Percentiles rank a stretch among this genome's conserved stretches.
These are phyloP conservation scores for Arachnopeziza araneosa DNA, from an alignment of 2,329 filamentous ascomycete species.

Conservation along the genomic window DNA sequence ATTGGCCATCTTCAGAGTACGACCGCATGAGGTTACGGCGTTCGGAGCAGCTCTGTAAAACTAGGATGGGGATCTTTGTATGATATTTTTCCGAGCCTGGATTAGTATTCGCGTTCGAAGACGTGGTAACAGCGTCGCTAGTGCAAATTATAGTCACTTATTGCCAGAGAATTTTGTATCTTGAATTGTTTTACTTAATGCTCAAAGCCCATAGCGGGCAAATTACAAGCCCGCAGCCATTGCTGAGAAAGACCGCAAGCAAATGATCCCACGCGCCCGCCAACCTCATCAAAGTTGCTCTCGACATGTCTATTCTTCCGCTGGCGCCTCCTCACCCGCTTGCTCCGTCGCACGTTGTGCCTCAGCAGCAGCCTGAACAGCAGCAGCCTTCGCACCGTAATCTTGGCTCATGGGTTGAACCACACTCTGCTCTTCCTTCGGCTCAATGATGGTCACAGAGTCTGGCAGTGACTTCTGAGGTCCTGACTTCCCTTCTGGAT, in stretches of 20 bases:
- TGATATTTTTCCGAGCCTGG: slow-evolving; percentile 17
- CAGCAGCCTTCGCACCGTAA: slow-evolving; percentile 88
- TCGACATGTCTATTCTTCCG: slow-evolving; percentile 29
- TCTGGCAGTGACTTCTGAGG: slow-evolving; percentile 97
- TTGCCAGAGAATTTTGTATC: neutral
- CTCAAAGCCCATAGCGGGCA: slow-evolving; percentile 2
- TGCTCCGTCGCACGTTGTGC: slow-evolving; percentile 50
- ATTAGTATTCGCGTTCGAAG: slow-evolving; percentile 5
- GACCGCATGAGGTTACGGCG: slow-evolving; percentile 23
- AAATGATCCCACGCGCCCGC: slow-evolving; percentile 30
- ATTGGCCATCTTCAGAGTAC: slow-evolving; percentile 14
- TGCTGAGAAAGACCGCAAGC: slow-evolving; percentile 25
- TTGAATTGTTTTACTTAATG: neutral
- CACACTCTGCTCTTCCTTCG: slow-evolving; percentile 97
- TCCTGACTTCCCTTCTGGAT: slow-evolving; percentile 98
- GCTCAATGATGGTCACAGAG: slow-evolving; percentile 99
- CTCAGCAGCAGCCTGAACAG: slow-evolving; percentile 62
- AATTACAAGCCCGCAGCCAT: slow-evolving; percentile 29
- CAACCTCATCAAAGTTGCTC: slow-evolving; percentile 22
- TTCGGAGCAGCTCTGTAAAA: slow-evolving; percentile 16
- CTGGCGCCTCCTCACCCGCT: slow-evolving; percentile 44
- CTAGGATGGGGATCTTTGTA: slow-evolving; percentile 19
- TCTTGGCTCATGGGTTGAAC: slow-evolving; percentile 96
- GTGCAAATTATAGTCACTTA: slow-evolving; percentile 1
- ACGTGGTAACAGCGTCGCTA: neutral